Evolutionary conservation across 805 yeast species (phyloP).

Genomic region (Hanseniaspora vineae): DNA sequence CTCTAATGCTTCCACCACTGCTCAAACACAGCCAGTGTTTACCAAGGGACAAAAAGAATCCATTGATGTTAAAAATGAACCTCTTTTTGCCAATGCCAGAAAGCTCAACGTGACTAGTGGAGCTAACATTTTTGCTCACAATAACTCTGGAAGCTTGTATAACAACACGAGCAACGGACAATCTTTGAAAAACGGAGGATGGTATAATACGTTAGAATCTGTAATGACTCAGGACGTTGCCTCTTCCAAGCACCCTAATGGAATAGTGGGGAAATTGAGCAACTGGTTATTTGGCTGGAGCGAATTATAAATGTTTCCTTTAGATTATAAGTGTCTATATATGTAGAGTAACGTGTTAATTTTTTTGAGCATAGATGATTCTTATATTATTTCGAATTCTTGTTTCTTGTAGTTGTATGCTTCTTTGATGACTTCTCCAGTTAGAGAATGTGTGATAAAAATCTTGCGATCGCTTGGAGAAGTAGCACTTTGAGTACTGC

Average conservation of each 20-base stretch:
- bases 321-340: background rate
- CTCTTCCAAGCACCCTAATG: slow-evolving; percentile 8
- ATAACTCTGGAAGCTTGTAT: slow-evolving; percentile 6
- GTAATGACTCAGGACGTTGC: slow-evolving; percentile 19
- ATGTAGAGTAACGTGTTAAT: background rate
- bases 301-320: slow-evolving; percentile 20
- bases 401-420: slow-evolving; percentile 21
- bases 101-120: slow-evolving; percentile 31
- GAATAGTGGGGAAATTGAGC: slow-evolving; percentile 24
- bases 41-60: no score
- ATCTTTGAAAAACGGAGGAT: slow-evolving; percentile 8
- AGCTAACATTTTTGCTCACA: slow-evolving; percentile 26
- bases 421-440: slow-evolving; percentile 21
- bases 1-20: no score
- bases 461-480: slow-evolving; percentile 22
- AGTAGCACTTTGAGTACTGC: slow-evolving; percentile 13
- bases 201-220: slow-evolving; percentile 17
- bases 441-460: slow-evolving; percentile 38
- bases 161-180: slow-evolving; percentile 5
- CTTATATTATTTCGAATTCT: slow-evolving; percentile 10
- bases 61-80: background rate
- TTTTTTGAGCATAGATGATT: background rate
- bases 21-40: no score
- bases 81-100: background rate
- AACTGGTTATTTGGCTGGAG: slow-evolving; percentile 48